These are phyloP conservation scores for Aspergillus steynii DNA, from an alignment of 495 filamentous ascomycete genomes.

Conservation along the genomic window DNA sequence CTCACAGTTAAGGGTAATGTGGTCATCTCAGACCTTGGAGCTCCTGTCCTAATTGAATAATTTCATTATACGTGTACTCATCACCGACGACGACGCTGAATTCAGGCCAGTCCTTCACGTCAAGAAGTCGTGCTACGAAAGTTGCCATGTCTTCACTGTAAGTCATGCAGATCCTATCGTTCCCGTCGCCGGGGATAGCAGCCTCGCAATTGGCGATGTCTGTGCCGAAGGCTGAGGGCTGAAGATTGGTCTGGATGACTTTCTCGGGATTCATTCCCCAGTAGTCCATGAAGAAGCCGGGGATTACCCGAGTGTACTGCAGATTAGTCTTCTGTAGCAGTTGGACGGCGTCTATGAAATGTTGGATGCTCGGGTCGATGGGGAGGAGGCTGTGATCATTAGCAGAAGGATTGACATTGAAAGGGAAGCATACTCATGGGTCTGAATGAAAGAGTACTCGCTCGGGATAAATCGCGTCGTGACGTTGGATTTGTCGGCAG, in stretches of 20 bases:
- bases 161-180: slow-evolving; percentile 50
- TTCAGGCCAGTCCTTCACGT: slow-evolving; percentile 47
- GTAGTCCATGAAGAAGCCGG: slow-evolving; percentile 58
- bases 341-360: slow-evolving; percentile 35
- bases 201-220: slow-evolving; percentile 47
- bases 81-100: slow-evolving; percentile 47
- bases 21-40: slow-evolving; percentile 38
- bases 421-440: slow-evolving; percentile 26
- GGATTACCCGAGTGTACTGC: slow-evolving; percentile 49
- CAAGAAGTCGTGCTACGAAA: slow-evolving; percentile 48
- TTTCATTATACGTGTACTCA: slow-evolving; percentile 48
- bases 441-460: slow-evolving; percentile 47
- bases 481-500: slow-evolving; percentile 43
- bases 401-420: not conserved
- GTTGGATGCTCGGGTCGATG: slow-evolving; percentile 38
- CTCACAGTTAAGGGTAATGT: not conserved
- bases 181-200: slow-evolving; percentile 53
- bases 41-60: slow-evolving; percentile 45
- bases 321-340: slow-evolving; percentile 33
- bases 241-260: slow-evolving; percentile 37
- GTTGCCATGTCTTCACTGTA: slow-evolving; percentile 53
- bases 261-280: slow-evolving; percentile 44
- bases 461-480: slow-evolving; percentile 53
- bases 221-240: slow-evolving; percentile 42
- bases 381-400: slow-evolving; percentile 25